phyloP scores from a whole-genome alignment of 2,329 filamentous ascomycete genomes.

The Colletotrichum sansevieriae region DNA sequence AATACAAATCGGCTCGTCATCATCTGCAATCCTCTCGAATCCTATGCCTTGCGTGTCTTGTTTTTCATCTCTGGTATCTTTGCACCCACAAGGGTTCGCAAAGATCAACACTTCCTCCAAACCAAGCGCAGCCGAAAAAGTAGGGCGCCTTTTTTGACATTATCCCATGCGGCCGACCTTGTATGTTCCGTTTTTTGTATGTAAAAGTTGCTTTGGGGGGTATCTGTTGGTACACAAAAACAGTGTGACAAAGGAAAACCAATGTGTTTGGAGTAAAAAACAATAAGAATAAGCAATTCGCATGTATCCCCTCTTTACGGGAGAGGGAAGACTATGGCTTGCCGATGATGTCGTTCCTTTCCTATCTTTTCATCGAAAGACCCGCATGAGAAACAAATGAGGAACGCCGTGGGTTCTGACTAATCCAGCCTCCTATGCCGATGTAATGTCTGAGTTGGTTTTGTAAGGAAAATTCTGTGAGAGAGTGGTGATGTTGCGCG shows the following conservation, averaged over 20 bases:
- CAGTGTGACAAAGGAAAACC: constrained; percentile 38
- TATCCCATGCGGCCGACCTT: constrained; percentile 24
- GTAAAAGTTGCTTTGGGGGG: constrained; percentile 41
- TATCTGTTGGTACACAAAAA: constrained; percentile 43
- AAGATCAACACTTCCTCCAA: constrained; percentile 20
- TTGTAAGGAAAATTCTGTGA: constrained; percentile 25
- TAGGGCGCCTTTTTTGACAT: constrained; percentile 6
- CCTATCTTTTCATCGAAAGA: constrained; percentile 18
- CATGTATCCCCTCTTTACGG: not conserved
- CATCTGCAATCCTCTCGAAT: constrained; percentile 6
- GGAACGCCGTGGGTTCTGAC: constrained; percentile 37
- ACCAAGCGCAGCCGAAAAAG: constrained; percentile 17
- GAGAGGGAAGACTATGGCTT: constrained; percentile 12
- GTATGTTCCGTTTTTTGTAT: constrained; percentile 40
- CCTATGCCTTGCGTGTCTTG: not conserved
- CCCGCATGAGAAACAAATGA: constrained; percentile 1
- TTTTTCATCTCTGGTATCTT: not conserved
- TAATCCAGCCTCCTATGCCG: constrained; percentile 35
- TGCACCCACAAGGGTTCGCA: not conserved
- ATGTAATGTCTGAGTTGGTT: constrained; percentile 14
- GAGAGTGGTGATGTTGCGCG: constrained; percentile 43
- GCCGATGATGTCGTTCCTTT: constrained; percentile 33
- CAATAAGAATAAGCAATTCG: constrained; percentile 9
- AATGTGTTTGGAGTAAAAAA: constrained; percentile 19
- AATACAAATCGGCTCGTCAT: constrained; percentile 32